Base-by-base conservation (phyloP, 805 yeast genomes). In the Candida golubevii region DNA sequence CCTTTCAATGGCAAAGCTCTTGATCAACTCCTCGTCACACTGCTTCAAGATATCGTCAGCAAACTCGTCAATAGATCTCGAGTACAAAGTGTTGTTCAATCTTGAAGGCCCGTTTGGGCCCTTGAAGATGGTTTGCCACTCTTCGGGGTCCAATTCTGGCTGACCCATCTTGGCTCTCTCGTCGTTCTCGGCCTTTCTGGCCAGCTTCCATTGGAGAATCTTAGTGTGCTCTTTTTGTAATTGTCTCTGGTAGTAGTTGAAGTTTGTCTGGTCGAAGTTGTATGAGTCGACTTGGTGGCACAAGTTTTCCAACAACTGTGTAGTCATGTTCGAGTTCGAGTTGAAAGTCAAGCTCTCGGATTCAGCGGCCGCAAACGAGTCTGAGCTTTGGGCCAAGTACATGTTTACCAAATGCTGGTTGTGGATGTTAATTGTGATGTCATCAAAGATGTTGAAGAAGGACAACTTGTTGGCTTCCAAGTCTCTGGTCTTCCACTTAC, bases 221-320 rank as follows among this genome's bases (percentile, higher is more conserved):
- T 83, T 85, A 48, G 80, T 66, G 62, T 75, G 70, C 61, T 86
- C 95, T 61, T 88, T 77, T 38, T 81, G 77, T 47, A 79, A 71
- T 56, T 79, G 83, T 70, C 95, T 80, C 68, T 85, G 93, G 71
- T 79, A 85, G 67, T 83, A 85, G 71, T 85, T 83, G 73, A 83
- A 82, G 66, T 82, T 85, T 54, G 83, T 82, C 62, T 84, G 86
- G 61, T 83, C 89, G 62, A 82, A 82, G 68, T 82, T 83, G 69
- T 79, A 81, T 39, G 83, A 81, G 63, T 86, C 93, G 34, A 86
- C 75, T 41, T 87, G 78, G 49, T 79, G 82, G 59, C 79, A 75
- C 52, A 85, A 71, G 38, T 77, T 76, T 59, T 85, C 90, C 47
- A 81, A 77, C 49, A 71, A 66, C 54, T 71, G 74, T 14, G 72